Evolutionary conservation across 1,284 basidiomycete genomes (phyloP), one percentile per base, ranked within the genome.

Genomic region (Trametes versicolor): DNA sequence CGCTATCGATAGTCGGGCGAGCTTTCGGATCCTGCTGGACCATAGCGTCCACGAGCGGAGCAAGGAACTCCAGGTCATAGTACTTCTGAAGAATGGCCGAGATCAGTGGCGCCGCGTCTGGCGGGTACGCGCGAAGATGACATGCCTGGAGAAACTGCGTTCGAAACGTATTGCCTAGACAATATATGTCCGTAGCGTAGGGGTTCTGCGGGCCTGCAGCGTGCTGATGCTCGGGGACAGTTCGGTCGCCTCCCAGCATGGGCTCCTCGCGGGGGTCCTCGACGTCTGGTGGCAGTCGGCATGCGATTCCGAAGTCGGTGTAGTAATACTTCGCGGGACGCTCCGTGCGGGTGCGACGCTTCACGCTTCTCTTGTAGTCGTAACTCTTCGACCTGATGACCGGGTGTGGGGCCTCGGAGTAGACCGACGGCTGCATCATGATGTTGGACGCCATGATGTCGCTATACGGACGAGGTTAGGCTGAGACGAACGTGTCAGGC

Each of bases 361-460:
- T 70, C n/a, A 75, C 74, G 23, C 52, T 60, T 19, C 68, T 64
- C n/a, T 50, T 62, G 19, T 62, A 65, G 49, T 75, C 68, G 27
- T 65, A 72, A 13, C 58, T 71, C 55, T 48, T 63, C 0, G 48
- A 25, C 0, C 41, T 36, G 1, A 29, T 25, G 10, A 60, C 34
- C 3, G 75, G 76, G 60, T 79, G 77, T 41, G 66, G 73, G 1
- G 58, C 67, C 17, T 75, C 53, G 5, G 71, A 67, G 62, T 73
- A 74, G 51, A 79, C 54, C 19, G 65, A 55, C 7, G 76, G 71
- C 53, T 80, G 78, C 64, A 81, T 72, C 77, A 82, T 77, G 43
- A 81, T 70, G 56, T 82, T 82, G 23, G 67, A 41, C 4, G 23
- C 17, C 50, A 76, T 74, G 47, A 75, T 75, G 60, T 85, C 82